Evolutionary conservation across 768 basidiomycete genomes (phyloP).

Genomic region (Lactarius evosmus): DNA sequence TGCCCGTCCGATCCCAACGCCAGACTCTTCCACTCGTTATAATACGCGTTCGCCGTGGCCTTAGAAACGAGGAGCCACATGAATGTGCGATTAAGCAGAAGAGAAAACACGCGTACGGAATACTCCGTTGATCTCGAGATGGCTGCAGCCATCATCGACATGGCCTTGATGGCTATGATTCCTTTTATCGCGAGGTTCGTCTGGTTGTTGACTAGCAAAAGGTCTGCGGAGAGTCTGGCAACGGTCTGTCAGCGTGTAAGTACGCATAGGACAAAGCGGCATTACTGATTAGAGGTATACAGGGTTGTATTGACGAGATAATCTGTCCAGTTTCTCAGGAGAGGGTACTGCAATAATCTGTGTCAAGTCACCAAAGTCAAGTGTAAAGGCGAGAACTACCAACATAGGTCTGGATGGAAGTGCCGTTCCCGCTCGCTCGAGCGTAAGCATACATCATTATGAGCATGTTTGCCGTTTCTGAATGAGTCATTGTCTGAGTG

Average conservation of each 20-base stretch:
- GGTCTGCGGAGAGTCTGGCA: constrained; percentile 11
- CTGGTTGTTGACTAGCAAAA: constrained; percentile 9
- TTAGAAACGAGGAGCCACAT: neutral
- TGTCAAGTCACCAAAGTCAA: neutral
- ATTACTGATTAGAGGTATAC: constrained; percentile 17
- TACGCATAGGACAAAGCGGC: neutral
- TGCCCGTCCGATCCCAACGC: constrained; percentile 20
- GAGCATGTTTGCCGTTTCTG: constrained; percentile 27
- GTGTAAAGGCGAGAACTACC: neutral
- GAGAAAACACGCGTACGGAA: neutral
- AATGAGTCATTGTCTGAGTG: neutral
- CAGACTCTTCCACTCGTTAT: constrained; percentile 11
- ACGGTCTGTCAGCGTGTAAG: neutral
- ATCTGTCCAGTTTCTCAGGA: constrained; percentile 19
- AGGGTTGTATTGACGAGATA: constrained; percentile 10
- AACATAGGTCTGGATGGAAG: constrained; percentile 10
- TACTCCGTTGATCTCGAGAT: neutral
- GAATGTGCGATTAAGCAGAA: neutral
- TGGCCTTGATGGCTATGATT: constrained; percentile 26
- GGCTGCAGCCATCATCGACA: constrained; percentile 16
- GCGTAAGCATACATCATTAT: constrained; percentile 24
- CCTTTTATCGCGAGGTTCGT: constrained; percentile 26
- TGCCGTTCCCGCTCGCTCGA: constrained; percentile 4
- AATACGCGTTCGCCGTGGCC: constrained; percentile 4
- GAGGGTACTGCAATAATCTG: constrained; percentile 2